A percentile compares a stretch with the other conserved stretches of the same genome.
Conservation (phyloP, 2,329 filamentous ascomycete genomes). For the Talaromyces sp. region DNA sequence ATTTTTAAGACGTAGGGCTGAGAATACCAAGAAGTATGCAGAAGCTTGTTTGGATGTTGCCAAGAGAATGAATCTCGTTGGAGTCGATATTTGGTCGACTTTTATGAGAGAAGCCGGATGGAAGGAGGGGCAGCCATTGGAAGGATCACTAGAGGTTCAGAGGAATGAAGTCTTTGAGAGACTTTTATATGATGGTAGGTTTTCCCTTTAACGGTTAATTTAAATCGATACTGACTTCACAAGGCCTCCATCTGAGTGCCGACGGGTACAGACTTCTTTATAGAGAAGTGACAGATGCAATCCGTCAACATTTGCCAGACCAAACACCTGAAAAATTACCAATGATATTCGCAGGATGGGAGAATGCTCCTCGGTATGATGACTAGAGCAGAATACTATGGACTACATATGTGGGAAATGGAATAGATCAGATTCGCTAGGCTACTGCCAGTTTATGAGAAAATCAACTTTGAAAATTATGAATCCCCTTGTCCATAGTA, state of each 20-base stretch:
- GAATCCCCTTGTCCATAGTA: not conserved
- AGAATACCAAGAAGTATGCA: slow-evolving; percentile 58
- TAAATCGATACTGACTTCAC: not conserved
- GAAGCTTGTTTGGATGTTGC: slow-evolving; percentile 61
- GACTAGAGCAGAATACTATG: not conserved
- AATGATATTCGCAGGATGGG: not conserved
- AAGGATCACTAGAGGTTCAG: slow-evolving; percentile 41
- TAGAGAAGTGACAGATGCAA: not conserved
- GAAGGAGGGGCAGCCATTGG: slow-evolving; percentile 44
- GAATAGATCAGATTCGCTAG: not conserved
- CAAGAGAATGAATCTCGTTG: slow-evolving; percentile 49
- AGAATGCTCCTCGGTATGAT: not conserved
- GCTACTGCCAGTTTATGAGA: not conserved
- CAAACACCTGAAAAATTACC: not conserved
- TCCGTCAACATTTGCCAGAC: not conserved
- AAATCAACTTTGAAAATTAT: not conserved
- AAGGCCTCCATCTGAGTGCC: not conserved
- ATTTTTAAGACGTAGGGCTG: slow-evolving; percentile 54
- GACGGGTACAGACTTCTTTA: not conserved
- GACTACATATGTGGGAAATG: not conserved
- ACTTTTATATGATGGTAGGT: not conserved
- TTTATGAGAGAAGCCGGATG: slow-evolving; percentile 64
- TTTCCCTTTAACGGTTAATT: not conserved
- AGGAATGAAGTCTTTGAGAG: not conserved
- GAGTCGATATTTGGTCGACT: slow-evolving; percentile 74